Evolutionary conservation across 2,329 filamentous ascomycete species (phyloP), one percentile per base, ranked within the genome.

Genomic region (Aureobasidium sp.): DNA sequence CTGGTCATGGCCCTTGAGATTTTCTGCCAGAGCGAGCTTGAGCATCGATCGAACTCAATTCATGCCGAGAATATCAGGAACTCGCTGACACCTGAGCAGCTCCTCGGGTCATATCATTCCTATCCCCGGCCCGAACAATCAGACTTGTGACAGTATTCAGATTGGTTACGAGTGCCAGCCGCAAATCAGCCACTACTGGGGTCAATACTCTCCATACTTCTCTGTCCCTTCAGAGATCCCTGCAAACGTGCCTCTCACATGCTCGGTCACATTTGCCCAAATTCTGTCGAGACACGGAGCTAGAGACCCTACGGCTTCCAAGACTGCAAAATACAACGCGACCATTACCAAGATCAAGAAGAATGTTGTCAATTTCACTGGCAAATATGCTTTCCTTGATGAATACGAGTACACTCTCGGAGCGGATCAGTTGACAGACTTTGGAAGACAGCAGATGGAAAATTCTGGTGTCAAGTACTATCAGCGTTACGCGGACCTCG

Each of bases 151-250:
- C 48, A 48, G 39, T 46, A 46, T 65, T 27, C 59, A 65, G 36
- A 52, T 52, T 48, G 87, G 87, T 63, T 89, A 86, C 72, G 81
- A 83, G 65, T 92, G 88, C 73, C 79, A 80, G 52, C 74, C 82
- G 4, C 72, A 81, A 36, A 81, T 87, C 48, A 84, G 85, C 1
- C 87, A 85, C 67, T 82, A 79, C 61, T 96, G 91, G 90, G 92
- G 92, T 62, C 91, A 93, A 72, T 96, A 96, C 73, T 88, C 90
- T 20, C 90, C 92, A 1, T 95, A 86, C 76, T 96, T 89, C 75
- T 82, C 87, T 0, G 87, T 92, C 0, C 82, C 86, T 7, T 91
- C 88, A 1, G 78, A 83, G 2, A 83, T 90, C 56, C 78, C 84
- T 17, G 68, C 80, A 7, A 77, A 78, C 8, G 76, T 88, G 0